A percentile compares a stretch with the other conserved stretches of the same genome.
Conservation (phyloP, 2,329 filamentous ascomycete species). For the Aspergillus fijiensis region DNA sequence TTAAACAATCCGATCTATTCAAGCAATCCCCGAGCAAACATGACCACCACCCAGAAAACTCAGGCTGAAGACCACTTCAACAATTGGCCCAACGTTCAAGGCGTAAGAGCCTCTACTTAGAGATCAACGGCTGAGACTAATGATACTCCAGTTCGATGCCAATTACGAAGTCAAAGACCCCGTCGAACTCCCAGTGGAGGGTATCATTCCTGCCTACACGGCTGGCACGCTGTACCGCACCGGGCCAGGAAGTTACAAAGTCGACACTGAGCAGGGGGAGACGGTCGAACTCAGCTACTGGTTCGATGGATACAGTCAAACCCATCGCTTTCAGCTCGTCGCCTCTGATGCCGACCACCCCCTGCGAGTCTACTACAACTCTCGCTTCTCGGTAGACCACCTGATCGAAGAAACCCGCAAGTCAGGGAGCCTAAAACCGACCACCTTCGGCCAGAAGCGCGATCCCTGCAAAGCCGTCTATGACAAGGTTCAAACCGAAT, state of each 20-base stretch:
- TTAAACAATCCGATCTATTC: neutral
- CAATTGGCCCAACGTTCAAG: constrained; percentile 54
- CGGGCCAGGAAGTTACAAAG: constrained; percentile 65
- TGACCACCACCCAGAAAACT: neutral
- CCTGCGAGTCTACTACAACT: constrained; percentile 65
- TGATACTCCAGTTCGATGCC: constrained; percentile 60
- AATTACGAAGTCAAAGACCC: constrained; percentile 66
- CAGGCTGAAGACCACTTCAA: constrained; percentile 29
- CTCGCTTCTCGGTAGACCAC: constrained; percentile 65
- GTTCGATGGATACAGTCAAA: constrained; percentile 74
- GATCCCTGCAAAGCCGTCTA: constrained; percentile 76
- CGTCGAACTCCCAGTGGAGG: constrained; percentile 62
- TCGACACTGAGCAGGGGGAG: constrained; percentile 60
- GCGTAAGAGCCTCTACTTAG: constrained; percentile 32
- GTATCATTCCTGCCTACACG: constrained; percentile 68
- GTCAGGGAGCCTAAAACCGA: constrained; percentile 56
- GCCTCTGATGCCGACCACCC: constrained; percentile 35
- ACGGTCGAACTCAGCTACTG: constrained; percentile 67
- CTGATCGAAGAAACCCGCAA: constrained; percentile 61
- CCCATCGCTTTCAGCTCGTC: constrained; percentile 70
- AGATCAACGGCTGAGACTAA: too few species aligned
- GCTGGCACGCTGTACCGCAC: constrained; percentile 73
- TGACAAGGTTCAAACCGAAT: constrained; percentile 56
- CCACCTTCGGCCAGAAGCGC: constrained; percentile 68
- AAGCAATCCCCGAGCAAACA: neutral